These are phyloP conservation scores for Camelina laxa DNA, from an alignment of 345 rosid species.

Conservation along the genomic window DNA sequence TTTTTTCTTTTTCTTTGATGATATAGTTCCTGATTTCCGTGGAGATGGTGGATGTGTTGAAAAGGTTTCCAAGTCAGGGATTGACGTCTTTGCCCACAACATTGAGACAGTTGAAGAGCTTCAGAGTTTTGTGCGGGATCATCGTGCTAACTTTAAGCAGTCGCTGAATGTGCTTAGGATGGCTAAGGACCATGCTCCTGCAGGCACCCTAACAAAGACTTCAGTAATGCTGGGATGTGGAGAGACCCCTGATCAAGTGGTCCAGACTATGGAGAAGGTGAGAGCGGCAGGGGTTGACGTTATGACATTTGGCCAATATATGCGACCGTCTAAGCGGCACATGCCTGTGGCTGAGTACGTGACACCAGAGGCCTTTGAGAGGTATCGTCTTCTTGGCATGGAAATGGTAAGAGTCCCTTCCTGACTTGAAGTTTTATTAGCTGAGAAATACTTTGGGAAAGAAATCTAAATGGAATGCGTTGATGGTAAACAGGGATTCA, in stretches of 20 bases:
- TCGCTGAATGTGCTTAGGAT: slow-evolving; percentile 85
- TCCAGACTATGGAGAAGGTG: slow-evolving; percentile 92
- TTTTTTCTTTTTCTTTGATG: neutral
- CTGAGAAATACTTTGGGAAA: neutral
- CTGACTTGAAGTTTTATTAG: neutral
- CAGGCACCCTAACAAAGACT: slow-evolving; percentile 90
- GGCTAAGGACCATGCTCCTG: slow-evolving; percentile 80
- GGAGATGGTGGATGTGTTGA: slow-evolving; percentile 81
- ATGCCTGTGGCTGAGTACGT: slow-evolving; percentile 97
- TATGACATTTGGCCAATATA: slow-evolving; percentile 98
- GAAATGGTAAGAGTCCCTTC: slow-evolving; percentile 75
- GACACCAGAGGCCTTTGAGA: slow-evolving; percentile 93
- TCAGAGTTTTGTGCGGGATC: slow-evolving; percentile 85
- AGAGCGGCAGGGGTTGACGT: slow-evolving; percentile 97
- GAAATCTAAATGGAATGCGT: neutral
- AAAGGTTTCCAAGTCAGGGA: slow-evolving; percentile 85
- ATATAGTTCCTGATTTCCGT: slow-evolving; percentile 93
- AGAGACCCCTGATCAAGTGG: slow-evolving; percentile 95
- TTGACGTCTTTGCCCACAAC: slow-evolving; percentile 95
- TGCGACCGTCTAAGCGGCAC: slow-evolving; percentile 98
- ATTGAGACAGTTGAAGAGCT: slow-evolving; percentile 98
- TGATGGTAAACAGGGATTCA: slow-evolving; percentile 73
- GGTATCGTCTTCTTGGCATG: slow-evolving; percentile 80
- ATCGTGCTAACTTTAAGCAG: slow-evolving; percentile 95
- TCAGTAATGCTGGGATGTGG: slow-evolving; percentile 98